Conservation (phyloP, 2,329 filamentous ascomycete genomes). For the Ceratocystis papillata region DNA sequence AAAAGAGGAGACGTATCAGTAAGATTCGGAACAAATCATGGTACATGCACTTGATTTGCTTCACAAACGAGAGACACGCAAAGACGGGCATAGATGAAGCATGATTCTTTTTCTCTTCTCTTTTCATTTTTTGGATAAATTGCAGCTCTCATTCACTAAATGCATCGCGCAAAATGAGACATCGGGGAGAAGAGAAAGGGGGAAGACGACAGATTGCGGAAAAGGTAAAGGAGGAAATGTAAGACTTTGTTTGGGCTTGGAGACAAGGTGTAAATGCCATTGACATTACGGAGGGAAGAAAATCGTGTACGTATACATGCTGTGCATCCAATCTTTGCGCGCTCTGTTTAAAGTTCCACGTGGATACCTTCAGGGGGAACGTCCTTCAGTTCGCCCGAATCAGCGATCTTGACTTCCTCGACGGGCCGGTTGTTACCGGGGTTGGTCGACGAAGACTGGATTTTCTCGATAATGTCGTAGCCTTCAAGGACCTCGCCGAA, state of each 20-base stretch:
- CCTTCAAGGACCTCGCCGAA: constrained; percentile 84
- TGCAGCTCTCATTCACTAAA: constrained; percentile 11
- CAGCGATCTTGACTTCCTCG: constrained; percentile 61
- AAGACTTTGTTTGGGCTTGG: neutral
- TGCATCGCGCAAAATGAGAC: constrained; percentile 1
- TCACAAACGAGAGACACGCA: constrained; percentile 16
- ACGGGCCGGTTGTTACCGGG: constrained; percentile 54
- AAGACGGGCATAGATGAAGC: constrained; percentile 5
- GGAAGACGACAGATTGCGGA: neutral
- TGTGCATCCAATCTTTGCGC: constrained; percentile 10
- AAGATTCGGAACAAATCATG: constrained; percentile 7
- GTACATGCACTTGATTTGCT: neutral
- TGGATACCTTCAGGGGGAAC: constrained; percentile 88
- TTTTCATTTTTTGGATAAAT: neutral
- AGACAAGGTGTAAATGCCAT: neutral
- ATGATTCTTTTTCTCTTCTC: neutral
- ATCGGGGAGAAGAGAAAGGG: neutral
- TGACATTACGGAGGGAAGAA: neutral
- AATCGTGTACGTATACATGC: neutral
- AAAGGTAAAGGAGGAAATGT: neutral
- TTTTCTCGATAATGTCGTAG: constrained; percentile 67
- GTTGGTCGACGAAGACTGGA: constrained; percentile 59
- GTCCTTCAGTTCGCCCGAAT: constrained; percentile 66
- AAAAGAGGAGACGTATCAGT: constrained; percentile 18
- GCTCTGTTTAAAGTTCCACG: constrained; percentile 60